A percentile compares a stretch with the other conserved stretches of the same genome.
phyloP scores from a whole-genome alignment of 2,329 filamentous ascomycete genomes.

The Lasiodiplodia citricola region DNA sequence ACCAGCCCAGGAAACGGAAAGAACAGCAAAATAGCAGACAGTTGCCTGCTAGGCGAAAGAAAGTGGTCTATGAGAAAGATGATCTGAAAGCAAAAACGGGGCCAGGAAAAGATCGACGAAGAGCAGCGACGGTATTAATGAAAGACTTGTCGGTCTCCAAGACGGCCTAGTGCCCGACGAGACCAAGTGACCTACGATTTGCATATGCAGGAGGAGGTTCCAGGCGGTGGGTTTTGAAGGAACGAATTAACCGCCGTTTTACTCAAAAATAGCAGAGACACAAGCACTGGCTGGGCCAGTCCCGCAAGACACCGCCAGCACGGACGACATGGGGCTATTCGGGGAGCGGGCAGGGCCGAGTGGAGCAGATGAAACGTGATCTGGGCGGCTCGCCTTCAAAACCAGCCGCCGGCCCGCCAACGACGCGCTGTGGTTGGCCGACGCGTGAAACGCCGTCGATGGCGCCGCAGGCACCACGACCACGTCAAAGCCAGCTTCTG shows the following conservation, averaged over 20 bases:
- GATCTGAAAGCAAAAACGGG: slow-evolving; percentile 40
- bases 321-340: slow-evolving; percentile 17
- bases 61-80: slow-evolving; percentile 32
- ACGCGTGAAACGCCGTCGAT: slow-evolving; percentile 11
- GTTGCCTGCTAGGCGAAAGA: slow-evolving; percentile 20
- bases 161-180: slow-evolving; percentile 14
- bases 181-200: slow-evolving; percentile 30
- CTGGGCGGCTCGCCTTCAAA: slow-evolving; percentile 24
- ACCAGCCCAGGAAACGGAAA: slow-evolving; percentile 28
- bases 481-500: slow-evolving; percentile 17
- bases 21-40: slow-evolving; percentile 30
- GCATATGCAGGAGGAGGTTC: slow-evolving; percentile 33
- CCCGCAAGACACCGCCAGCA: slow-evolving; percentile 21
- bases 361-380: slow-evolving; percentile 21
- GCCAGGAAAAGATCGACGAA: slow-evolving; percentile 24
- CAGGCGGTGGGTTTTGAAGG: slow-evolving; percentile 43
- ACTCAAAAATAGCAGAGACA: slow-evolving; percentile 35
- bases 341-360: slow-evolving; percentile 25
- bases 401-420: background rate
- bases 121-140: slow-evolving; percentile 31
- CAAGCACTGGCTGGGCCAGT: slow-evolving; percentile 42
- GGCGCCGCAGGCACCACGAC: background rate
- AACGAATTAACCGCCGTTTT: slow-evolving; percentile 47
- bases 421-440: slow-evolving; percentile 14
- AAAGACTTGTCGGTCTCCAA: slow-evolving; percentile 28